Evolutionary conservation across 345 rosid species (phyloP).

Genomic region (Eucalyptus sp.): DNA sequence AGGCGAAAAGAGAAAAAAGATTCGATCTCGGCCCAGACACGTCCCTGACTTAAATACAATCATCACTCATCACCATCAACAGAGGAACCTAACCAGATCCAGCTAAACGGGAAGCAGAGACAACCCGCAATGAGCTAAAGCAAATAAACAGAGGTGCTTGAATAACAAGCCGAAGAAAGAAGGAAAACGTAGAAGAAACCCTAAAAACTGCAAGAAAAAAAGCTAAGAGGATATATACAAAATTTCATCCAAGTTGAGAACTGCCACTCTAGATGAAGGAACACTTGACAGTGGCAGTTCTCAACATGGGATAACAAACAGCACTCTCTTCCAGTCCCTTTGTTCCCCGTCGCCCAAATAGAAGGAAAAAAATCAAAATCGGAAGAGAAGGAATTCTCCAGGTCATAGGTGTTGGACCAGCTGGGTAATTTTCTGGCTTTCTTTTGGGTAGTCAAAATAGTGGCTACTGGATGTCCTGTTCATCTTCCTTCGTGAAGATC

Average conservation of each 20-base stretch:
- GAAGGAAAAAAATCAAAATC: neutral
- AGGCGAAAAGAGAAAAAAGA: neutral
- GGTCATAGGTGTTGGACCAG: neutral
- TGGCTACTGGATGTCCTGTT: neutral
- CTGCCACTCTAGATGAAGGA: neutral
- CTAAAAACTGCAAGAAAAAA: slow-evolving; percentile 3
- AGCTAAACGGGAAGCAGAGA: neutral
- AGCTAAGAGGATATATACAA: slow-evolving; percentile 22
- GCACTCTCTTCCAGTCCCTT: slow-evolving; percentile 1
- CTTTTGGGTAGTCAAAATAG: neutral
- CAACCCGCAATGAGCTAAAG: neutral
- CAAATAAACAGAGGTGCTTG: neutral
- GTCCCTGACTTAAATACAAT: neutral
- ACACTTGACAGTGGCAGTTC: neutral
- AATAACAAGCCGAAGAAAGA: neutral
- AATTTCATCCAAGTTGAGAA: slow-evolving; percentile 1
- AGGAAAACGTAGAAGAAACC: neutral
- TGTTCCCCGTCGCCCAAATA: neutral
- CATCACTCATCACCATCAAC: neutral
- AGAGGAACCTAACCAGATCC: neutral
- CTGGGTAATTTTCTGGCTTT: neutral
- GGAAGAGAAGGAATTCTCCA: neutral
- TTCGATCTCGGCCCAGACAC: neutral
- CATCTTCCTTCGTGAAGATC: slow-evolving; percentile 97
- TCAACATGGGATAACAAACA: neutral